Conservation (phyloP, 371 early-diverging fungal species). For the Gilbertella persicaria region DNA sequence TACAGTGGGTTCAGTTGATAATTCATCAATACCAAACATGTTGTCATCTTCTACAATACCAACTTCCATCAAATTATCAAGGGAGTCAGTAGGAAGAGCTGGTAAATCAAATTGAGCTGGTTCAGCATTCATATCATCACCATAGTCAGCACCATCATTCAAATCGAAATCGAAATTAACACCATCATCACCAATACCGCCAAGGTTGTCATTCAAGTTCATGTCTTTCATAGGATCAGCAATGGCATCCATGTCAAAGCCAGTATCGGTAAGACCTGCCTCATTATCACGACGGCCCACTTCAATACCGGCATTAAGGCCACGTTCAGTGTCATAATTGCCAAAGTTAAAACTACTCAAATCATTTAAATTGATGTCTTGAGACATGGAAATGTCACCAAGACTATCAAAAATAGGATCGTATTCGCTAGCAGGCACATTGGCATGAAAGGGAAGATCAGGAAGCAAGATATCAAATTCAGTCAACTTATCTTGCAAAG, state of each 20-base stretch:
- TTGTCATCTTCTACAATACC: constrained; percentile 33
- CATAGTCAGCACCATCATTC: constrained; percentile 31
- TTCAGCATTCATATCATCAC: not conserved
- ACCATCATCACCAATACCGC: constrained; percentile 19
- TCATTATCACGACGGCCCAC: constrained; percentile 50
- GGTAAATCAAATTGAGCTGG: constrained; percentile 6
- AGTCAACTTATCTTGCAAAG: constrained; percentile 82
- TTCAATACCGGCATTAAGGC: constrained; percentile 32
- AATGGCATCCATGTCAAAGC: constrained; percentile 24
- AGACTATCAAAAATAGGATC: constrained; percentile 39
- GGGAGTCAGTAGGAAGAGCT: constrained; percentile 4
- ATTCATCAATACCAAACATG: constrained; percentile 32
- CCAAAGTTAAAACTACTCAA: constrained; percentile 19
- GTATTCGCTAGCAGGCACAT: not conserved
- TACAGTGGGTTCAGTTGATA: constrained; percentile 7
- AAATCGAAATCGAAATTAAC: constrained; percentile 59
- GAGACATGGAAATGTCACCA: constrained; percentile 43
- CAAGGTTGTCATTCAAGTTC: constrained; percentile 45
- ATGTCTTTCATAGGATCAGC: constrained; percentile 44
- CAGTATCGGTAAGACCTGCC: constrained; percentile 28
- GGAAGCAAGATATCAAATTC: constrained; percentile 91
- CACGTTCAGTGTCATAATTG: constrained; percentile 18
- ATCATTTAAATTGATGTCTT: constrained; percentile 62
- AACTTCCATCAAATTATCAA: constrained; percentile 31
- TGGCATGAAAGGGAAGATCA: constrained; percentile 61